Base-by-base conservation (phyloP, 352 stramenopile species). In the Elongisporangium undulatum region DNA sequence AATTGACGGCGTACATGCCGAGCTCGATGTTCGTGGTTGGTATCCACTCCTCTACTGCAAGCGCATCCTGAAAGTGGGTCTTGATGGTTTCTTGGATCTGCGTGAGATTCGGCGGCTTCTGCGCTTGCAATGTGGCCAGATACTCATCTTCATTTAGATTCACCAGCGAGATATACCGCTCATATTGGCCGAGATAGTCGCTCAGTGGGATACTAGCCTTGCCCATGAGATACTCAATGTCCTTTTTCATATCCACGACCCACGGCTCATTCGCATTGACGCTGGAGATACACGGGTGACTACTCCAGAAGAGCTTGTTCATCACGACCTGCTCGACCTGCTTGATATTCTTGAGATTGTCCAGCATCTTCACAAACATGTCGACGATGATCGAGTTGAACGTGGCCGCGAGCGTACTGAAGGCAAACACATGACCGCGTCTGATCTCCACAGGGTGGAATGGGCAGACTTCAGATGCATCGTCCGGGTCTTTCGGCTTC, bases 241-340 rank as follows among this genome's bases (percentile, higher is more conserved):
- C 76, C 4, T 86, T 57, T 41, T 78, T 76, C 48, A 97, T 38
- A 12, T 69, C 50, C 0, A 76, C 29, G 1, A 97, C 90, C 90
- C 90, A 97, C 0, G 75, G 63, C 80, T 98, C 93, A 26, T 74
- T 91, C n/a, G 69, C 61, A 53, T 85, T 92, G 3, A 97, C 82
- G 53, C 72, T 82, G 8, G 79, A 75, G 4, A 98, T 82, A 45
- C 91, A 85, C 10, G 94, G 94, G 59, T 98, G 84, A 52, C 90
- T 92, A 58, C 87, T 94, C 94, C 94, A 98, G 52, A 98, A 98
- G 0, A 98, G 75, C 60, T 96, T 95, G 62, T 95, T 92, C 94
- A 98, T 98, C 24, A 98, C 91, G 21, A 81, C 71, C 41, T 96
- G 82, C 69, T 98, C 94, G 9, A 94, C 82, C 62, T 94, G 85